Percentiles rank a stretch among this genome's conserved stretches.
phyloP scores from a whole-genome alignment of 345 rosid genomes.

The Eucalyptus sp. region DNA sequence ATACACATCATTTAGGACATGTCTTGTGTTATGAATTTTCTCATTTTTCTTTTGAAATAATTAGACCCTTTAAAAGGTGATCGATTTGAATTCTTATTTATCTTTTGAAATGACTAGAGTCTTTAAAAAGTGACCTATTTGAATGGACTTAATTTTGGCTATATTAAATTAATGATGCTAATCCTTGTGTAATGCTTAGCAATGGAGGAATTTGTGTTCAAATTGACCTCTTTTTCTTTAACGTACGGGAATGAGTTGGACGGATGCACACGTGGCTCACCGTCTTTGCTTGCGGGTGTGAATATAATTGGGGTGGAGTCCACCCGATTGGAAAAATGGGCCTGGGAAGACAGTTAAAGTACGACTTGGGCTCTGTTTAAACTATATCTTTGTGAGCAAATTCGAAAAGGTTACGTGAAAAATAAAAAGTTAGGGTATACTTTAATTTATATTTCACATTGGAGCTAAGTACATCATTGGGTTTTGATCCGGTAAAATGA shows the following conservation, averaged over 20 bases:
- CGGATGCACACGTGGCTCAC: background rate
- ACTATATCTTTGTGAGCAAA: background rate
- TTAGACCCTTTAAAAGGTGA: accelerated
- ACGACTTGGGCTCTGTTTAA: background rate
- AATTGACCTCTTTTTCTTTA: background rate
- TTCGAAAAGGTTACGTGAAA: background rate
- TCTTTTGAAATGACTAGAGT: background rate
- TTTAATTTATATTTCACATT: background rate
- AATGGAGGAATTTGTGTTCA: background rate
- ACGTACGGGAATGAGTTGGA: background rate
- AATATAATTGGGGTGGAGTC: background rate
- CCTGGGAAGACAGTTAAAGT: background rate
- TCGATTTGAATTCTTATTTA: background rate
- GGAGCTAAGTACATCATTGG: background rate
- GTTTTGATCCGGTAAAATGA: background rate
- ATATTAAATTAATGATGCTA: background rate
- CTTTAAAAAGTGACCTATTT: background rate
- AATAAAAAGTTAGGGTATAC: background rate
- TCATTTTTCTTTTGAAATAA: background rate
- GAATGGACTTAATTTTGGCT: background rate
- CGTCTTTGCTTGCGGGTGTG: background rate
- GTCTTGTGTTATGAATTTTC: background rate
- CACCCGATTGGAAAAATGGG: background rate
- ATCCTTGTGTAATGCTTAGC: background rate
- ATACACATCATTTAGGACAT: no score